Conservation (phyloP, 345 rosid genomes). For the Hirschfeldia incana region DNA sequence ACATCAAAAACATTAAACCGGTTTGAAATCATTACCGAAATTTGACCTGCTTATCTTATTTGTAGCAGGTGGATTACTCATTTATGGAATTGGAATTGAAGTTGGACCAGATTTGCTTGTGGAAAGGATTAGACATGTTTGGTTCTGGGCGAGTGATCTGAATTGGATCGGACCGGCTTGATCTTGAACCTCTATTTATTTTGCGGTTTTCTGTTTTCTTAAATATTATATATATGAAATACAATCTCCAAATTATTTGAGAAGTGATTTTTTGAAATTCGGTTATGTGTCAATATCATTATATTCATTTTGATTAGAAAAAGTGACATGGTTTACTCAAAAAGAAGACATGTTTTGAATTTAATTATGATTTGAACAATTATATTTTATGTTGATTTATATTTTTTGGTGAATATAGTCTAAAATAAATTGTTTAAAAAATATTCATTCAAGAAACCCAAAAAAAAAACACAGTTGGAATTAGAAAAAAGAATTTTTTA, state of each 20-base stretch:
- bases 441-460: background rate
- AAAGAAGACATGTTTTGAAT: too few relatives aligned
- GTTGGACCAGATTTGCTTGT: background rate
- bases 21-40: background rate
- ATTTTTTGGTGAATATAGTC: too few relatives aligned
- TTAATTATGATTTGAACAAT: too few relatives aligned
- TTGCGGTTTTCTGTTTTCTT: too few relatives aligned
- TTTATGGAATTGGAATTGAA: background rate
- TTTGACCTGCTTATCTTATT: background rate
- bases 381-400: too few relatives aligned
- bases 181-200: background rate
- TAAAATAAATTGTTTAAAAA: too few relatives aligned
- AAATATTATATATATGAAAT: too few relatives aligned
- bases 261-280: too few relatives aligned
- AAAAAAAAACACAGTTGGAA: background rate
- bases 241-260: too few relatives aligned
- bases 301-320: too few relatives aligned
- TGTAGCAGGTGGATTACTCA: background rate
- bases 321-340: too few relatives aligned
- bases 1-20: background rate
- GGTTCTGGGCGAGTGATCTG: background rate
- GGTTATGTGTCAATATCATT: too few relatives aligned
- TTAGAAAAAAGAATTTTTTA: background rate
- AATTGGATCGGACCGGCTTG: background rate
- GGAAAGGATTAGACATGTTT: background rate